Evolutionary conservation across 2,329 filamentous ascomycete genomes (phyloP), one percentile per base, ranked within the genome.

Genomic region (Arachnomyces sp.): DNA sequence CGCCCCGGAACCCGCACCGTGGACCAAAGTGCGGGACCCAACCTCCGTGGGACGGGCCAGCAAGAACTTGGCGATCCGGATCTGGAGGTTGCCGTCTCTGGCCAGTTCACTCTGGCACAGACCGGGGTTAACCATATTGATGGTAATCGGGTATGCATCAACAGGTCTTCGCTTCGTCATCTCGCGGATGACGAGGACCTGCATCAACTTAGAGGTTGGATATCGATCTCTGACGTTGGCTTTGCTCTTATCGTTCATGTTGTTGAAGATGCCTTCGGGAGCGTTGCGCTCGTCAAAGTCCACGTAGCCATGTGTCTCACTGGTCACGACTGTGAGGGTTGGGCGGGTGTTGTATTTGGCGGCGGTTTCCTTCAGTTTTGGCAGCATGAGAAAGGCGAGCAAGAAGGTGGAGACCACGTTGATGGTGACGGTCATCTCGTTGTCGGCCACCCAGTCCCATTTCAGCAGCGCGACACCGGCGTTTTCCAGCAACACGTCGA

Each of bases 51-150:
- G 58, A 14, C 68, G 55, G 4, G 59, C 67, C 28, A 70, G 36
- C 18, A 66, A 5, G 9, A 52, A 44, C 39, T 57, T 60, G 36
- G 66, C 31, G 3, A 59, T 8, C 25, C 39, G 28, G 11, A 56
- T 17, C 28, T 5, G 8, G 8, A 35, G 13, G 12, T 25, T 28
- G 18, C 36, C n/a, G 11, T 41, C 39, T 4, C 39, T 11, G 18
- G 21, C 32, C 8, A 41, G 33, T 14, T 40, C 41, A 29, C 47
- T 45, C 13, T 71, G 60, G 53, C 72, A 76, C 16, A 69, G 57
- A 1, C 73, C 72, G 1, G 74, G 73, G 43, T 71, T 72, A 15
- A 71, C 51, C 29, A 59, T 57, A 50, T 74, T 75, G 39, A 76
- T 45, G 3, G 62, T 66, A 33, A 75, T 64, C 8, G 56, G 50